phyloP scores from a whole-genome alignment of 257 asterid genomes.

The Penstemon eatonii region DNA sequence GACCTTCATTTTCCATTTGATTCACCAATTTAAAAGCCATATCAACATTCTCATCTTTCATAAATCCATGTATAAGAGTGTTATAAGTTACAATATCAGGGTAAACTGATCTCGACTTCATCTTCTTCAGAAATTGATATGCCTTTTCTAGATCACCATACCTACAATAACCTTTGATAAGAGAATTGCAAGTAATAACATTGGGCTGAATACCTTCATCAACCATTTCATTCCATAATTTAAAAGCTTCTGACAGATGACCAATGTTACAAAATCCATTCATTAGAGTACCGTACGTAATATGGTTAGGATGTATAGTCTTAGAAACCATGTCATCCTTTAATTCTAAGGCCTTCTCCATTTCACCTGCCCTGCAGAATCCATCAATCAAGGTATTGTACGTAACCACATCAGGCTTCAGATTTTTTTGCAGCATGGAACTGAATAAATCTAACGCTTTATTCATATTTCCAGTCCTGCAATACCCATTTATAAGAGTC shows the following conservation, averaged over 20 bases:
- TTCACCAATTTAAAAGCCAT: constrained; percentile 47
- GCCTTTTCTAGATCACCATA: constrained; percentile 51
- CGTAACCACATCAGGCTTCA: constrained; percentile 65
- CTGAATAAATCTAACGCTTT: constrained; percentile 48
- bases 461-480: constrained; percentile 55
- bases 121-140: constrained; percentile 47
- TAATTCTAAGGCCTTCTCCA: constrained; percentile 50
- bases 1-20: constrained; percentile 55
- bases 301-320: constrained; percentile 47
- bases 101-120: constrained; percentile 46
- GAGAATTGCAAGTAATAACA: constrained; percentile 59
- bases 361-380: constrained; percentile 62
- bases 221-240: constrained; percentile 72
- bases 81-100: constrained; percentile 60
- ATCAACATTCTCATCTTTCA: constrained; percentile 60
- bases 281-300: constrained; percentile 61
- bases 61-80: constrained; percentile 68
- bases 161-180: constrained; percentile 73
- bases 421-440: constrained; percentile 50
- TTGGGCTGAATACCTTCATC: constrained; percentile 51
- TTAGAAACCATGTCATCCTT: constrained; percentile 58
- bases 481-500: constrained; percentile 65
- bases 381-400: constrained; percentile 70
- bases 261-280: constrained; percentile 67
- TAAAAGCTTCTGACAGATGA: constrained; percentile 48